A percentile compares a stretch with the other conserved stretches of the same genome.
phyloP scores from a whole-genome alignment of 2,329 filamentous ascomycete species.

The Chaetomium globosum region DNA sequence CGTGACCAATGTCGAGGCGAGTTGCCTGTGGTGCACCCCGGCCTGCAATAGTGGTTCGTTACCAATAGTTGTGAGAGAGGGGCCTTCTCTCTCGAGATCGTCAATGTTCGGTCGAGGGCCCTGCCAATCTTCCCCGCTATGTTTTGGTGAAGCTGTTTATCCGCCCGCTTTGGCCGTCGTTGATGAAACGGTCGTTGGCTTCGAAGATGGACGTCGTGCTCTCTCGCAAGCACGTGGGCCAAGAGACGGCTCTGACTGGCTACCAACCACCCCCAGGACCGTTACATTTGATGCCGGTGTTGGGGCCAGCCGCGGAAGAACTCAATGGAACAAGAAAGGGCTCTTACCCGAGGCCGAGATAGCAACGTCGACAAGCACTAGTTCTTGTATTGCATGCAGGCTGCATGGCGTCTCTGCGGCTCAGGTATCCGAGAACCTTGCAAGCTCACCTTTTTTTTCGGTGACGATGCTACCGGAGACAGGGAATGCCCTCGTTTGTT shows the following conservation, averaged over 20 bases:
- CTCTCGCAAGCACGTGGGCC: conserved; percentile 14
- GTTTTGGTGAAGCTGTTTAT: neutral
- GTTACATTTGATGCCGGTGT: neutral
- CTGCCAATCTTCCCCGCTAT: neutral
- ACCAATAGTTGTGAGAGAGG: neutral
- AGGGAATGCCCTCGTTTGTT: conserved; percentile 9
- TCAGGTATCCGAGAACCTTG: conserved; percentile 4
- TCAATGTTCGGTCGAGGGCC: neutral
- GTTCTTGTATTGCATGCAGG: conserved; percentile 7
- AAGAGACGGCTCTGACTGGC: conserved; percentile 10
- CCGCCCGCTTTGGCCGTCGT: conserved; percentile 1
- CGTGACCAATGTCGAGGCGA: neutral
- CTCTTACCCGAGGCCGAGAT: conserved; percentile 14
- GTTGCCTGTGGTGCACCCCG: neutral
- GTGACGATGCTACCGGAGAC: conserved; percentile 4
- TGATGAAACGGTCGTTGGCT: neutral
- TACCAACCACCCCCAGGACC: neutral
- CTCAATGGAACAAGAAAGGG: neutral
- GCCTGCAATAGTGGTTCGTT: neutral
- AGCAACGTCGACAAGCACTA: neutral
- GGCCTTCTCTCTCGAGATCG: neutral
- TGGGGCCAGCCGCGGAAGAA: conserved; percentile 14
- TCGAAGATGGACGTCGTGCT: neutral
- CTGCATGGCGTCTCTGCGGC: neutral
- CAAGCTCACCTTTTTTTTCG: neutral